phyloP scores from a whole-genome alignment of 1,284 basidiomycete species.

The Rhodotorula sp. region DNA sequence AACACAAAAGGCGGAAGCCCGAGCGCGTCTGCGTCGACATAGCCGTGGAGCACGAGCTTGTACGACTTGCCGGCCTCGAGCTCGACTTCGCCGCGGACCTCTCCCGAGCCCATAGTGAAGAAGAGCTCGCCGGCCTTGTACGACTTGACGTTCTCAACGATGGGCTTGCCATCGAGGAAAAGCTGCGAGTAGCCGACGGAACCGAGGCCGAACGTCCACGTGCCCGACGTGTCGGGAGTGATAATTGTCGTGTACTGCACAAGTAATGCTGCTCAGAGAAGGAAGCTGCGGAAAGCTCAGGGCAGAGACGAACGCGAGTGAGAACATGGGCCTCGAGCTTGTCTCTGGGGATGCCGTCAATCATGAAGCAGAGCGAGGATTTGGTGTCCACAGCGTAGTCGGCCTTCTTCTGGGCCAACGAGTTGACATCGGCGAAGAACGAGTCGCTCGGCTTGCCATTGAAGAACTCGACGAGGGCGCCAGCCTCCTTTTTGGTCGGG shows the following conservation, averaged over 20 bases:
- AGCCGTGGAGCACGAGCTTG: constrained; percentile 65
- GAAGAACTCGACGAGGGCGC: constrained; percentile 57
- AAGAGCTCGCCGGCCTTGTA: constrained; percentile 64
- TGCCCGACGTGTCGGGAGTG: constrained; percentile 54
- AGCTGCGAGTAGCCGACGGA: constrained; percentile 67
- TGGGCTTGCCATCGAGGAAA: constrained; percentile 57
- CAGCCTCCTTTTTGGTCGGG: constrained; percentile 57
- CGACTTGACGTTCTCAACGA: constrained; percentile 55
- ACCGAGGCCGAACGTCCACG: constrained; percentile 69
- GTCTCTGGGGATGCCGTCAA: constrained; percentile 23
- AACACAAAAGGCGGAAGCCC: constrained; percentile 21
- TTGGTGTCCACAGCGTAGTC: constrained; percentile 8
- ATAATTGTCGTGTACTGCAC: constrained; percentile 45
- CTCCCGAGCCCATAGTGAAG: constrained; percentile 54
- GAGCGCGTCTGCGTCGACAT: constrained; percentile 58
- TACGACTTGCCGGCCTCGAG: constrained; percentile 57
- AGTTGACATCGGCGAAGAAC: neutral
- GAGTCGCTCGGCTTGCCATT: constrained; percentile 1
- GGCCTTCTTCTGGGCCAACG: neutral
- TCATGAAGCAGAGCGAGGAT: constrained; percentile 25
- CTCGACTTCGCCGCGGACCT: constrained; percentile 29
- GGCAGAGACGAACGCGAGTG: constrained; percentile 45
- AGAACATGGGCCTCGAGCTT: constrained; percentile 25
- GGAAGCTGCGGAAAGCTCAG: neutral
- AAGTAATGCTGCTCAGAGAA: neutral